Base-by-base conservation (phyloP, 2,329 filamentous ascomycete species). In the Simplicillium aogashimaense region DNA sequence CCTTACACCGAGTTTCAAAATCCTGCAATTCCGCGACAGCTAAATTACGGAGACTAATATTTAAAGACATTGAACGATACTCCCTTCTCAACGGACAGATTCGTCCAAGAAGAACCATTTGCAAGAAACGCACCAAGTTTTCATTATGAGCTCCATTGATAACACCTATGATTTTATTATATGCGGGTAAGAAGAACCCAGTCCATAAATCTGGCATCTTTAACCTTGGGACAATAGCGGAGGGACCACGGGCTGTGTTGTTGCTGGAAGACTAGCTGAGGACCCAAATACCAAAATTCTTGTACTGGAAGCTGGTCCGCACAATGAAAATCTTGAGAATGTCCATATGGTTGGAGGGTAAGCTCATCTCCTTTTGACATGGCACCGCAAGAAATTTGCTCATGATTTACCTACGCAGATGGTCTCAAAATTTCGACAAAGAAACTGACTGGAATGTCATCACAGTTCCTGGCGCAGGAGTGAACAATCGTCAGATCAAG, bases 371-470 rank as follows among this genome's bases (percentile, higher is more conserved):
- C 17, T 11, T 9, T 36, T n/a, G 7, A 3, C 15, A 6, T n/a
- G n/a, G n/a, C n/a, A n/a, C 4, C 16, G 16, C 3, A 13, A 10
- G 4, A 16, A 8, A 12, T n/a, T 12, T 9, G 2, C 4, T 35
- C 12, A 18, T 39, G 16, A 36, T 34, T 7, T 13, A 16, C 13
- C 7, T 16, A 4, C 18, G 12, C 18, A 58, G 55, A n/a, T 68
- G 66, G 65, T 60, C 60, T 13, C 57, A 66, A 32, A 67, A 65
- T 37, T 65, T 70, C 40, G 68, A 69, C 40, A 61, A 55, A 9
- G 66, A 69, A 42, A 66, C 66, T 0, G 70, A 73, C 42, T 74
- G 69, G 70, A 73, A 71, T 36, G 65, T 73, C 29, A 43, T 62
- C 15, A 65, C 65, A 2, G 59, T 63, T 31, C 59, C 62, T 5